Conservation (phyloP, 345 rosid species). For the Melaleuca quinquenervia region DNA sequence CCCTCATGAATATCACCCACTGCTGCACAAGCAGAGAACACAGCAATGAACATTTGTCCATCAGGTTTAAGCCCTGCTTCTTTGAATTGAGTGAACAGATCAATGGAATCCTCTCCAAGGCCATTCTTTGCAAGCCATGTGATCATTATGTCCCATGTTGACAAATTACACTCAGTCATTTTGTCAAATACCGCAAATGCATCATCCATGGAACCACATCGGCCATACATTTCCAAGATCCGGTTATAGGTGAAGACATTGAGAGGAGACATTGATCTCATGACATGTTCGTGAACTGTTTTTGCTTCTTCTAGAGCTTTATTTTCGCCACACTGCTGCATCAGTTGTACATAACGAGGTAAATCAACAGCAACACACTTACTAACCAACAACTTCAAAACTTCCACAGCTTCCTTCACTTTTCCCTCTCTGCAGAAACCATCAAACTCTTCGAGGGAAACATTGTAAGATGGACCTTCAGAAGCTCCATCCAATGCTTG, state of each 20-base stretch:
- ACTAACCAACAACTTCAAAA: slow-evolving; percentile 29
- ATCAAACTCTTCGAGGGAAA: slow-evolving; percentile 34
- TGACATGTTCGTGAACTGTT: slow-evolving; percentile 34
- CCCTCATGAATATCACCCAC: slow-evolving; percentile 72
- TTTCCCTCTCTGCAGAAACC: slow-evolving; percentile 40
- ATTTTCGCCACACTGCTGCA: slow-evolving; percentile 50
- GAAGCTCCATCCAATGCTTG: slow-evolving; percentile 5
- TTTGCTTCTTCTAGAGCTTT: slow-evolving; percentile 56
- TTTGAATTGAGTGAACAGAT: slow-evolving; percentile 56
- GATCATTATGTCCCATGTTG: slow-evolving; percentile 57
- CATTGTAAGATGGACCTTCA: slow-evolving; percentile 6
- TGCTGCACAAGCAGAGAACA: slow-evolving; percentile 53
- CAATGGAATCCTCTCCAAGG: slow-evolving; percentile 73
- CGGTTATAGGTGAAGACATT: slow-evolving; percentile 27
- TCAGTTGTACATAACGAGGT: slow-evolving; percentile 28
- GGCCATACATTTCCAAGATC: slow-evolving; percentile 58
- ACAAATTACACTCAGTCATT: slow-evolving; percentile 42
- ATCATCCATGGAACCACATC: slow-evolving; percentile 41
- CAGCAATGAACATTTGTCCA: slow-evolving; percentile 33
- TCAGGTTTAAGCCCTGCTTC: slow-evolving; percentile 49
- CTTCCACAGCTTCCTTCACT: slow-evolving; percentile 45
- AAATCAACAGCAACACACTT: slow-evolving; percentile 33
- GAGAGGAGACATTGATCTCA: slow-evolving; percentile 16
- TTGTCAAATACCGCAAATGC: slow-evolving; percentile 38
- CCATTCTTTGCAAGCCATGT: slow-evolving; percentile 65